Percentiles rank a stretch among this genome's conserved stretches.
phyloP scores from a whole-genome alignment of 495 filamentous ascomycete genomes.

The Astrocystis sublimbata region DNA sequence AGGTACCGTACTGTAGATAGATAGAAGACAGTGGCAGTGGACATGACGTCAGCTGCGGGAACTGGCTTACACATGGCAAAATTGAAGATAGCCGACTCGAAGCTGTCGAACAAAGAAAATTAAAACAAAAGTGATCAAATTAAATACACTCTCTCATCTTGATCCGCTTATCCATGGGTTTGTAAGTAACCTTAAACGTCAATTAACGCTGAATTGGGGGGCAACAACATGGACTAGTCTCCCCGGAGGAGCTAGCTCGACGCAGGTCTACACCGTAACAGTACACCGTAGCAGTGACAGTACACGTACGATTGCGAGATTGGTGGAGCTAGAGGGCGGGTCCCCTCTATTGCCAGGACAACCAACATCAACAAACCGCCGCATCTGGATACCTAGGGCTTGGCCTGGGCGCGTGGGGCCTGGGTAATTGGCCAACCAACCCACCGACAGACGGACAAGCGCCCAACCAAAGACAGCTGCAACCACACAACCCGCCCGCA shows the following conservation, averaged over 20 bases:
- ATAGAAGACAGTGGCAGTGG: background rate
- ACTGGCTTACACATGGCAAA: background rate
- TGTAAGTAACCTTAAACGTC: background rate
- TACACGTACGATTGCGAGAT: conserved; percentile 10
- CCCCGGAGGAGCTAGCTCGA: background rate
- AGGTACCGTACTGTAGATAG: no score
- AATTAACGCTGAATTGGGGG: background rate
- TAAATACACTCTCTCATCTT: no score
- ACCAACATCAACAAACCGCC: conserved; percentile 12
- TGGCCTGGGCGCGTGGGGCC: no score
- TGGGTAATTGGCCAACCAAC: background rate
- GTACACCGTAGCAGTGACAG: no score
- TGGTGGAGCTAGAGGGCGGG: background rate
- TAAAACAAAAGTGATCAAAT: no score
- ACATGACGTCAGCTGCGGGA: background rate
- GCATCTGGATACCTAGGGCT: background rate
- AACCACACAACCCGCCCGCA: background rate
- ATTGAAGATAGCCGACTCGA: background rate
- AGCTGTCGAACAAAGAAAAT: background rate
- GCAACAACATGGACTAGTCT: background rate
- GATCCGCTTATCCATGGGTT: background rate
- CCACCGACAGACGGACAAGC: conserved; percentile 1
- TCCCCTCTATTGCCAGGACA: conserved; percentile 10
- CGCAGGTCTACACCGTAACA: no score
- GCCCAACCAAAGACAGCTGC: no score